Percentiles rank a stretch among this genome's conserved stretches.
These are phyloP conservation scores for Luffa acutangula DNA, from an alignment of 306 rosid genomes.

Conservation along the genomic window DNA sequence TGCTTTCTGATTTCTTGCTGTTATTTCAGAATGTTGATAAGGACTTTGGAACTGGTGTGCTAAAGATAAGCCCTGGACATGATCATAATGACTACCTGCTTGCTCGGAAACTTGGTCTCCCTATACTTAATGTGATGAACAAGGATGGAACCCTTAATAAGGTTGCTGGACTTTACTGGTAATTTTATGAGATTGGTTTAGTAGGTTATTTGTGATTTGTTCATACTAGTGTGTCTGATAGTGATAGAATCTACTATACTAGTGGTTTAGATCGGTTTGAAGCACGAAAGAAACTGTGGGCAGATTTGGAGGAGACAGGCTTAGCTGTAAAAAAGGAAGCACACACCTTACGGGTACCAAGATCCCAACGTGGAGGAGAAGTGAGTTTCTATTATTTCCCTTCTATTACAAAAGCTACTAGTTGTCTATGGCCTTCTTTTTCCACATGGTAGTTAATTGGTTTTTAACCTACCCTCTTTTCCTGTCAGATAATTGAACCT, in stretches of 20 bases:
- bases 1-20: not conserved
- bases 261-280: constrained; percentile 98
- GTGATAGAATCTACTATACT: constrained; percentile 20
- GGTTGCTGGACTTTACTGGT: constrained; percentile 88
- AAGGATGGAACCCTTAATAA: constrained; percentile 89
- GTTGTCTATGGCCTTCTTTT: not conserved
- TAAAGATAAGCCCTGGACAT: constrained; percentile 98
- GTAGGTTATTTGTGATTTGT: constrained; percentile 6
- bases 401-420: not conserved
- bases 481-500: constrained; percentile 81
- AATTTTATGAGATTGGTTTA: constrained; percentile 11
- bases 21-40: constrained; percentile 65
- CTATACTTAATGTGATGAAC: constrained; percentile 95
- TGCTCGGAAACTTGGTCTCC: constrained; percentile 95
- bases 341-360: constrained; percentile 83
- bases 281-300: constrained; percentile 86
- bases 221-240: constrained; percentile 15
- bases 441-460: not conserved
- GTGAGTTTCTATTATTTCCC: constrained; percentile 32
- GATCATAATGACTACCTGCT: constrained; percentile 89
- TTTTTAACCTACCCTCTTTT: constrained; percentile 10
- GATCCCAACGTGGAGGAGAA: constrained; percentile 99
- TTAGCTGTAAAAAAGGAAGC: constrained; percentile 80
- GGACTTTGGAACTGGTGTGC: constrained; percentile 92
- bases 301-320: constrained; percentile 85